phyloP scores from a whole-genome alignment of 192 early-diverging fungal species.

The Backusella liffmaniae region DNA sequence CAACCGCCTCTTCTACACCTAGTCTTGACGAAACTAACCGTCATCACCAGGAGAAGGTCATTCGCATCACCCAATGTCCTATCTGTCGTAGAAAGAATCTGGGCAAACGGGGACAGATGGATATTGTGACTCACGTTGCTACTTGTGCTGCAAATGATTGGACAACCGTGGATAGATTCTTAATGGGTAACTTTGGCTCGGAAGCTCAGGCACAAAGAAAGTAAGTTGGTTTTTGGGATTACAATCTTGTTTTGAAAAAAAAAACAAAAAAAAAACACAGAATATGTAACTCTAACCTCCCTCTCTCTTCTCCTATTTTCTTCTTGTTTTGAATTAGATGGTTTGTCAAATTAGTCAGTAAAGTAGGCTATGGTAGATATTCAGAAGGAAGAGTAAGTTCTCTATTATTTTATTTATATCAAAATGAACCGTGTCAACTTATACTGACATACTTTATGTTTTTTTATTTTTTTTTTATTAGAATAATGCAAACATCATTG shows the following conservation, averaged over 20 bases:
- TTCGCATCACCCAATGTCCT: slow-evolving; percentile 65
- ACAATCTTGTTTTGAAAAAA: background rate
- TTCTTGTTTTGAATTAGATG: slow-evolving; percentile 12
- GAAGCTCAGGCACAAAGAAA: slow-evolving; percentile 72
- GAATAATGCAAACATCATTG: slow-evolving; percentile 75
- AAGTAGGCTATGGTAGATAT: slow-evolving; percentile 48
- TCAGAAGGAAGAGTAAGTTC: slow-evolving; percentile 30
- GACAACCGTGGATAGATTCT: slow-evolving; percentile 64
- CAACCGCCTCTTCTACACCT: background rate
- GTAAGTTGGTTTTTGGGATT: slow-evolving; percentile 43
- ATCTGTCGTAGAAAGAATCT: slow-evolving; percentile 65
- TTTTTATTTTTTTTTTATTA: slow-evolving; percentile 7
- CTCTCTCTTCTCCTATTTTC: background rate
- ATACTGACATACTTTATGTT: background rate
- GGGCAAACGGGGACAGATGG: slow-evolving; percentile 53
- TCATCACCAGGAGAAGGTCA: slow-evolving; percentile 52
- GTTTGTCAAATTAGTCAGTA: slow-evolving; percentile 40
- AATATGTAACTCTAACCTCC: background rate
- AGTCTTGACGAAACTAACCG: background rate
- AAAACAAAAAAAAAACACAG: too few relatives aligned
- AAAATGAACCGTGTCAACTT: too few relatives aligned
- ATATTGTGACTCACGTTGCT: slow-evolving; percentile 76
- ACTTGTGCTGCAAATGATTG: slow-evolving; percentile 69
- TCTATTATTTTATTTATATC: too few relatives aligned
- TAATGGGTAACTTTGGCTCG: slow-evolving; percentile 76